Percentiles rank a stretch among this genome's conserved stretches.
phyloP scores from a whole-genome alignment of 441 rosid species.

The Omphalea diandra region DNA sequence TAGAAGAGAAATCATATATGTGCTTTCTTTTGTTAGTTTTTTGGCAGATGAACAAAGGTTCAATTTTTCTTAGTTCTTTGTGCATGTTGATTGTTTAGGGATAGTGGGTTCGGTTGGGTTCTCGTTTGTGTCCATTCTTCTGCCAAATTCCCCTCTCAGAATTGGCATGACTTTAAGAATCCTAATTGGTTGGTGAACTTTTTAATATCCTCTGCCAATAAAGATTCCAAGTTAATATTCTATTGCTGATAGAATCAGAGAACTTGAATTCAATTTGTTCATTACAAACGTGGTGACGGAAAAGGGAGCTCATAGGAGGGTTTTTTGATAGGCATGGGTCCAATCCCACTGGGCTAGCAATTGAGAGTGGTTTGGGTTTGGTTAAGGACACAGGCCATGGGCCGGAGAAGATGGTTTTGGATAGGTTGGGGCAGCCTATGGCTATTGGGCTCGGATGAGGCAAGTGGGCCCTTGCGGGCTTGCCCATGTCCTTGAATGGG shows the following conservation, averaged over 20 bases:
- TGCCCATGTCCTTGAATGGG: too few species aligned
- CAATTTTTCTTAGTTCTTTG: neutral
- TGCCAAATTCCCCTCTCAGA: neutral
- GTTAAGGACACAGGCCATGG: too few species aligned
- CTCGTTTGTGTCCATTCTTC: neutral
- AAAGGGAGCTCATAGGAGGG: too few species aligned
- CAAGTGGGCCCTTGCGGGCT: too few species aligned
- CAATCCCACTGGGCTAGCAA: too few species aligned
- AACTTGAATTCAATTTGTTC: conserved; percentile 13
- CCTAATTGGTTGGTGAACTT: neutral
- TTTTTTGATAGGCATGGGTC: too few species aligned
- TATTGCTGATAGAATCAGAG: neutral
- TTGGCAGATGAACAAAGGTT: neutral
- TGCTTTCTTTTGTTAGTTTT: neutral
- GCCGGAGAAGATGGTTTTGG: too few species aligned
- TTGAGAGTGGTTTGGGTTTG: too few species aligned
- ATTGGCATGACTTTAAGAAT: neutral
- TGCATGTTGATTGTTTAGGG: neutral
- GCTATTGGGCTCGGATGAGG: too few species aligned
- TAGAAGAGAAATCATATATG: neutral
- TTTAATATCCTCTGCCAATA: neutral
- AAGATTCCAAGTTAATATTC: neutral
- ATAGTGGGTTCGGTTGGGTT: neutral
- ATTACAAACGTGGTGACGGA: conserved; percentile 6
- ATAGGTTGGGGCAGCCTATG: too few species aligned